These are phyloP conservation scores for Cystofilobasidium macerans DNA, from an alignment of 768 basidiomycete genomes.

Conservation along the genomic window DNA sequence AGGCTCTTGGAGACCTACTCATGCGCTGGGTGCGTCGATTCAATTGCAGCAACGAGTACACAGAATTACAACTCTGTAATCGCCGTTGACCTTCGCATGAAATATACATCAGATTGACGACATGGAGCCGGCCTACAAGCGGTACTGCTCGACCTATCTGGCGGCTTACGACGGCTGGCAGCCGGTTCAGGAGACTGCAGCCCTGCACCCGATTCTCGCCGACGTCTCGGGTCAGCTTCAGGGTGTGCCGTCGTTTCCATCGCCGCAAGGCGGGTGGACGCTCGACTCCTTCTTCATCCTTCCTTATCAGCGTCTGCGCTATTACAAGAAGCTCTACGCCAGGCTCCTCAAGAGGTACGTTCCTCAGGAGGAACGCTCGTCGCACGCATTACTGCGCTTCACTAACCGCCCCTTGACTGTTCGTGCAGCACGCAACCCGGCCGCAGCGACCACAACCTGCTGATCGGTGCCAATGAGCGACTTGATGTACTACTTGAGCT, in stretches of 20 bases:
- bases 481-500: constrained; percentile 61
- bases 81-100: no score
- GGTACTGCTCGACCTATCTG: constrained; percentile 61
- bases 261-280: constrained; percentile 51
- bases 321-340: constrained; percentile 83
- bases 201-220: constrained; percentile 56
- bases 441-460: constrained; percentile 69
- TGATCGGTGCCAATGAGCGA: constrained; percentile 68
- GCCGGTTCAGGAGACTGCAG: constrained; percentile 63
- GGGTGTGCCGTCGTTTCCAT: constrained; percentile 33
- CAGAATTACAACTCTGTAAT: no score
- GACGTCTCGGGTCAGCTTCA: constrained; percentile 50
- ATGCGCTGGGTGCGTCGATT: constrained; percentile 79
- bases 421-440: constrained; percentile 50
- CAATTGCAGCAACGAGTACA: no score
- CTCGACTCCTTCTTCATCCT: constrained; percentile 78
- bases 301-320: constrained; percentile 70
- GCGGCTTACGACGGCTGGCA: constrained; percentile 74
- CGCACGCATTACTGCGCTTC: no score
- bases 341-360: constrained; percentile 56
- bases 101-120: constrained; percentile 98
- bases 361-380: no score
- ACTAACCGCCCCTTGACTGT: no score
- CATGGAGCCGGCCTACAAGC: constrained; percentile 71
- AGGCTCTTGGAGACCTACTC: constrained; percentile 83